Base-by-base conservation (phyloP, 2,329 filamentous ascomycete species). In the Aureobasidium vineae region DNA sequence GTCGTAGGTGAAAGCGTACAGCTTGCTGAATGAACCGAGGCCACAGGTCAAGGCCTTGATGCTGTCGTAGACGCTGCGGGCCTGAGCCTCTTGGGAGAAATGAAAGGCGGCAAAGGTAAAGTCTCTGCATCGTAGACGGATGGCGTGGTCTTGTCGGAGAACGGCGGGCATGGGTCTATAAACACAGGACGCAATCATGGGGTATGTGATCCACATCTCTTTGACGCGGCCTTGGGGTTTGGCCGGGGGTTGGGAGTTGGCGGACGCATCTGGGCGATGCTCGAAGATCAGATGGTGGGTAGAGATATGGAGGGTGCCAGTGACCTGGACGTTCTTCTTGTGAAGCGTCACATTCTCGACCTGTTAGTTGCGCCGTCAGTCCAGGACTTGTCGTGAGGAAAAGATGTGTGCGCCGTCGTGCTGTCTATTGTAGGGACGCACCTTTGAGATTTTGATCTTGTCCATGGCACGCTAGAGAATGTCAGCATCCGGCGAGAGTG, bases 81-180 rank as follows among this genome's bases (percentile, higher is more conserved):
- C 94, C 70, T 87, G 83, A 64, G 84, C 84, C 73, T 93, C 89
- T 66, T 89, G 86, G 23, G 81, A 75, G 75, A 99, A 96, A 78
- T 93, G 92, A 79, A 99, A 93, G 69, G 91, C 93, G 68, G 97
- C 88, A 77, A 93, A 97, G 57, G 87, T 94, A 76, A 99, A 98
- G 81, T 99, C 95, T 67, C 94, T 90, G 75, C 93, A 92, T 63
- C 92, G 88, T 69, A 99, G 81, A 63, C 94, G 89, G 74, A 99
- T 92, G 3, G 91, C 90, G 6, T 93, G 92, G 38, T 87, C 85
- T 68, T 92, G 85, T 60, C 87, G 85, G 67, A 90, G 89, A 15
- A 83, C 82, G 7, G 86, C 83, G 21, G 90, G 88, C 54, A 88
- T 87, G 33, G 92, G 90, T 68, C 91, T 87, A 70, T 94, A 87